Base-by-base conservation (phyloP, 768 basidiomycete species). In the Kondoa malvinella region DNA sequence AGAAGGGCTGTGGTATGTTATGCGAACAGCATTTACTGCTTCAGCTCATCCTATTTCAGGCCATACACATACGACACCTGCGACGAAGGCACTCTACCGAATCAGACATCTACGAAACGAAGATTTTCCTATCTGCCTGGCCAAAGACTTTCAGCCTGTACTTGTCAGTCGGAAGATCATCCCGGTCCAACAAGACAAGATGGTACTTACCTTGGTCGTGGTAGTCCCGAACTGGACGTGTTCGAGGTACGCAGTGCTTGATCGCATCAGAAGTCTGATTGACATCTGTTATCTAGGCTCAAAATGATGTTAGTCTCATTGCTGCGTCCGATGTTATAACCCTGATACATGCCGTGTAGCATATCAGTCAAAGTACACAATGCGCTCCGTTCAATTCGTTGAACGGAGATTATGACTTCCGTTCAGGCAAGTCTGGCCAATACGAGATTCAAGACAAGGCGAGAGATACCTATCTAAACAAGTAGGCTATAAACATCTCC, bases 1-100 rank as follows among this genome's bases (percentile, higher is more conserved):
- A 26, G 50, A 65, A 16, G 56, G 66, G 3, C 31, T 29, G 2
- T 40, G 29, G 62, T 30, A 4, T 8, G 57, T 4, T 8, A 29
- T 30, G 40, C 14, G 31, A 27, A 30, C 14, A 1, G 17, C 56
- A 58, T 21, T n/a, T 56, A 1, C 14, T 14, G 27, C 1, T 31
- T 56, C 40, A n/a, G 3, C 60, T 62, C 30, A 60, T 32, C 1
- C 21, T 14, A 17, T 57, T 17, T 29, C 32, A 21, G 65, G 63
- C 64, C 66, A 25, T 64, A 65, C 64, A 17, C 66, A 2, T 73
- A 69, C 27, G 62, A 72, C 14, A 78, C 82, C 14, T 95, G 94
- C 73, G 92, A 97, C 75, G 80, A 92, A n/a, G 94, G 94, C n/a
- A 92, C 92, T 0, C 80, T 83, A 21, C 77, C 82, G 4, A 97